These are phyloP conservation scores for Hippophae rhamnoides DNA, from an alignment of 306 rosid genomes.

Conservation along the genomic window DNA sequence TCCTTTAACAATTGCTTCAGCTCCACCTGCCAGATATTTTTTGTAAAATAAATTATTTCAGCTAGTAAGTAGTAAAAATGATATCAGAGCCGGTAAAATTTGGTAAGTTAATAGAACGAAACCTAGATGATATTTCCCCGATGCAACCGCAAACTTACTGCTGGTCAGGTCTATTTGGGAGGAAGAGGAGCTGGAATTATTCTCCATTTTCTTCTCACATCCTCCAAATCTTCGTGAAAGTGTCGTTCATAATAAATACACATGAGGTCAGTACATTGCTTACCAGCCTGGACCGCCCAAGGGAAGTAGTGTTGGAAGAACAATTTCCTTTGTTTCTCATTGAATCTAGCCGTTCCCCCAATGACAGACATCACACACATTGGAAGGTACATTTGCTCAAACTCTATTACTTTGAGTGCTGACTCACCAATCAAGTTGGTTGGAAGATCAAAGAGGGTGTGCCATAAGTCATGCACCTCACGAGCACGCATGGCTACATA, in stretches of 20 bases:
- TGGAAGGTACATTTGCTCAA: slow-evolving; percentile 82
- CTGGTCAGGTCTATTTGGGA: slow-evolving; percentile 24
- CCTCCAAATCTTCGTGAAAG: slow-evolving; percentile 73
- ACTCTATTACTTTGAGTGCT: slow-evolving; percentile 78
- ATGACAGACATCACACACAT: slow-evolving; percentile 66
- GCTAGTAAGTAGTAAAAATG: too few species aligned
- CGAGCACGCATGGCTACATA: slow-evolving; percentile 86
- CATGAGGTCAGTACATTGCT: slow-evolving; percentile 75
- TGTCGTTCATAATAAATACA: slow-evolving; percentile 75
- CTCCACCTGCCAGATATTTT: too few species aligned
- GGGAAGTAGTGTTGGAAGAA: slow-evolving; percentile 81
- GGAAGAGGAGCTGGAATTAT: slow-evolving; percentile 57
- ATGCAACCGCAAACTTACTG: slow-evolving; percentile 1
- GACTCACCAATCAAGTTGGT: slow-evolving; percentile 91
- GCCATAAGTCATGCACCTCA: slow-evolving; percentile 95
- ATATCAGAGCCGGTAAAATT: not conserved
- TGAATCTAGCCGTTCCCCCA: slow-evolving; percentile 73
- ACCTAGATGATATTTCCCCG: not conserved
- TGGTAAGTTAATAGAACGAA: not conserved
- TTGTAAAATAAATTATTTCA: too few species aligned
- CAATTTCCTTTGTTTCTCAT: slow-evolving; percentile 59
- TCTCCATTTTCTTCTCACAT: slow-evolving; percentile 62
- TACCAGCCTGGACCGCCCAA: slow-evolving; percentile 80
- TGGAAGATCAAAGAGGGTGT: slow-evolving; percentile 74
- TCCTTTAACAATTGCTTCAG: too few species aligned